Conservation (phyloP, 2,329 filamentous ascomycete genomes). For the Zasmidium citrigriseum region DNA sequence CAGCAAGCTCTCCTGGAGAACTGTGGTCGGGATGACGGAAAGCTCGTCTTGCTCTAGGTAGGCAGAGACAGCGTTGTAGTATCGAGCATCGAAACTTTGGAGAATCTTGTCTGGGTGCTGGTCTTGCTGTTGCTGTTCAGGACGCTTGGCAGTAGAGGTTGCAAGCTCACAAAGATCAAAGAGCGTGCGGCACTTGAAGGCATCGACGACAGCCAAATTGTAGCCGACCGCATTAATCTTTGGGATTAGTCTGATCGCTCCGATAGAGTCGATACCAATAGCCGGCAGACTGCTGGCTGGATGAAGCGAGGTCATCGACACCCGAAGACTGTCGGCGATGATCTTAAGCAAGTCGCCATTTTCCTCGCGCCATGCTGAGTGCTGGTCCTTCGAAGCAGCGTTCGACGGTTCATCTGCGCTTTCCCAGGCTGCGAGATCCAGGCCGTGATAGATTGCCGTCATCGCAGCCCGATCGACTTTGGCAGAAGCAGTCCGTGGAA, state of each 20-base stretch:
- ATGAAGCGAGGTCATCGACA: neutral
- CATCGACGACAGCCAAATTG: slow-evolving; percentile 13
- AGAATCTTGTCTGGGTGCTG: slow-evolving; percentile 2
- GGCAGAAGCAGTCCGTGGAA: slow-evolving; percentile 14
- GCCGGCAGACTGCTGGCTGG: slow-evolving; percentile 12
- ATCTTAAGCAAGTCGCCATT: slow-evolving; percentile 10
- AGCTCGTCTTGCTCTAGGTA: slow-evolving; percentile 12
- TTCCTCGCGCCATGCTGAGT: slow-evolving; percentile 3
- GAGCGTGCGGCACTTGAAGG: slow-evolving; percentile 15
- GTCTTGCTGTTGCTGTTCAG: neutral
- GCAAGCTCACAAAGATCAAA: slow-evolving; percentile 12
- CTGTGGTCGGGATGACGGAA: slow-evolving; percentile 13
- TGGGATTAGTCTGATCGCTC: slow-evolving; percentile 15
- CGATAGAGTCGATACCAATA: slow-evolving; percentile 20
- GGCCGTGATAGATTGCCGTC: slow-evolving; percentile 11
- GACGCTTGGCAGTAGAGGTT: neutral
- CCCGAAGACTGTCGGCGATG: slow-evolving; percentile 6
- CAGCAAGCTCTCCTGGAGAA: slow-evolving; percentile 15
- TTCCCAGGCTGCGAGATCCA: slow-evolving; percentile 10
- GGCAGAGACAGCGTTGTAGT: slow-evolving; percentile 8
- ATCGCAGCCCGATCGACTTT: slow-evolving; percentile 16
- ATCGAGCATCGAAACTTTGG: slow-evolving; percentile 7
- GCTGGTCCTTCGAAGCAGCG: neutral
- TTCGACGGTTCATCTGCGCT: neutral
- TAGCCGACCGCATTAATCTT: slow-evolving; percentile 16